Percentiles rank a stretch among this genome's conserved stretches.
Evolutionary conservation across 495 filamentous ascomycete genomes (phyloP).

Genomic region (Oleoguttula mirabilis): DNA sequence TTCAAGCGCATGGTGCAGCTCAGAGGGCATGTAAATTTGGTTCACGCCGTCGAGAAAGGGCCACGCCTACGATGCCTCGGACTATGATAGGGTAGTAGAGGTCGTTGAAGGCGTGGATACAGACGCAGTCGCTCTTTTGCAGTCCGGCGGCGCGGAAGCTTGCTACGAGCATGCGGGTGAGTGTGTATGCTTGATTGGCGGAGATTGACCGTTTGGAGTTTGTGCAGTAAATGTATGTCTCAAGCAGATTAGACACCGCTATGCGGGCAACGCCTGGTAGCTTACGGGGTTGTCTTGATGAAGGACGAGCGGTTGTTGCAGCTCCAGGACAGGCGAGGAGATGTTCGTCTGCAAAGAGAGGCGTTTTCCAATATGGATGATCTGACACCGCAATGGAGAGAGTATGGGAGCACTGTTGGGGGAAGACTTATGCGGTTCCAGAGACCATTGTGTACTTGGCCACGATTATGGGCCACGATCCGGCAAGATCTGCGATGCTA

Average conservation of each 20-base stretch:
- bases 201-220: conserved; percentile 18
- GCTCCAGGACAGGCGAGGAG: too few species aligned
- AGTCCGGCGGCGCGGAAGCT: conserved; percentile 23
- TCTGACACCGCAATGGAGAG: too few species aligned
- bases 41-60: conserved; percentile 30
- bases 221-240: conserved; percentile 20
- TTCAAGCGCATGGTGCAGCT: conserved; percentile 33
- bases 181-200: conserved; percentile 8
- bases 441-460: too few species aligned
- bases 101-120: conserved; percentile 25
- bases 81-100: conserved; percentile 28
- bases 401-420: too few species aligned
- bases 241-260: too few species aligned
- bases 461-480: too few species aligned
- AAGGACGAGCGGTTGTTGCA: conserved; percentile 19
- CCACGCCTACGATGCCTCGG: conserved; percentile 29
- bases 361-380: too few species aligned
- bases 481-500: too few species aligned
- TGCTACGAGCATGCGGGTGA: conserved; percentile 24
- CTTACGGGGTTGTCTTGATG: conserved; percentile 24
- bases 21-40: conserved; percentile 30
- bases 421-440: too few species aligned
- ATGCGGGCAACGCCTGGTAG: too few species aligned
- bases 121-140: conserved; percentile 23
- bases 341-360: conserved; percentile 12